Evolutionary conservation across 192 early-diverging fungal species (phyloP).

Genomic region (Linnemannia zychae): DNA sequence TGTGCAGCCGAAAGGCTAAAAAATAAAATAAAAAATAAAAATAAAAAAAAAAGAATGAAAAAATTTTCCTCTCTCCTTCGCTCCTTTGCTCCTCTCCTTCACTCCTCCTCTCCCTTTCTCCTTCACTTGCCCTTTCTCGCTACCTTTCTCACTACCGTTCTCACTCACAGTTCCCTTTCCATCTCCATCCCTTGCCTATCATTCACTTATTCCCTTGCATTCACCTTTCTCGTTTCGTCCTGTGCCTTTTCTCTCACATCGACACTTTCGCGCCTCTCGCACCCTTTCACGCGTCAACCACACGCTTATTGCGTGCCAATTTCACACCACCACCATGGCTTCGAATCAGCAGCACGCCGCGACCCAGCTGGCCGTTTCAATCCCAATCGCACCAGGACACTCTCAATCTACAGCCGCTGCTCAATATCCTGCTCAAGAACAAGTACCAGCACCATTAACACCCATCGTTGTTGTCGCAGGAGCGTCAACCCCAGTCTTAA

Average conservation of each 20-base stretch:
- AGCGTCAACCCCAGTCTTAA: constrained; percentile 16
- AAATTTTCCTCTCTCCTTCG: constrained; percentile 4
- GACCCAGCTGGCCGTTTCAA: constrained; percentile 16
- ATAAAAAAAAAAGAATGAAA: constrained; percentile 4
- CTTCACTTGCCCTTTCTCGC: background rate
- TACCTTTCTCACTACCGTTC: background rate
- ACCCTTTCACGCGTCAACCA: background rate
- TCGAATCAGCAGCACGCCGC: constrained; percentile 16
- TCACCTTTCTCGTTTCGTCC: no score
- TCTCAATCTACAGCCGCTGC: background rate
- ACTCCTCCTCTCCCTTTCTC: background rate
- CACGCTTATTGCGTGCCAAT: background rate
- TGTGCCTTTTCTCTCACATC: no score
- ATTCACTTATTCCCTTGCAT: no score
- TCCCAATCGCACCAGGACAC: constrained; percentile 3
- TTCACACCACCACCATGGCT: constrained; percentile 19
- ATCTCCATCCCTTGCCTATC: background rate
- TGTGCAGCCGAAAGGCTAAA: constrained; percentile 1
- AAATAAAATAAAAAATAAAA: background rate
- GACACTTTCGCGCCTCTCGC: background rate
- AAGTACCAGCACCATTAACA: background rate
- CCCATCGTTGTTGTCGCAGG: background rate
- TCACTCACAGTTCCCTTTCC: background rate
- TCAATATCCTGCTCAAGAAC: background rate
- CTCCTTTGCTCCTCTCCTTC: background rate